Conservation (phyloP, 176 grass and related monocot genomes). For the Phragmites australis region DNA sequence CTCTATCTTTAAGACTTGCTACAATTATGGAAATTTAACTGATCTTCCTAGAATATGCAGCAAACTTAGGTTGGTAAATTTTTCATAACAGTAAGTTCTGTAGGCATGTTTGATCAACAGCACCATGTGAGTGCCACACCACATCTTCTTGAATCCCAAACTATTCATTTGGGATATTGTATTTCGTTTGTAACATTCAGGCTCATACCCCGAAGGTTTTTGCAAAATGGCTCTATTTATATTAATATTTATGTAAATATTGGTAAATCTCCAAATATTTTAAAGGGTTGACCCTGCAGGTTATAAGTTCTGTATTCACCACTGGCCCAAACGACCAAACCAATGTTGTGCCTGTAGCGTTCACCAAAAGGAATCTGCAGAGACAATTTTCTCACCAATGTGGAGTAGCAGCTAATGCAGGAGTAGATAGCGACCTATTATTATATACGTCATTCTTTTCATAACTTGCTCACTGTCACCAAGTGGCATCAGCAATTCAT, state of each 20-base stretch:
- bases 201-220: background rate
- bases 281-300: background rate
- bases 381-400: background rate
- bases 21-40: constrained; percentile 16
- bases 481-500: background rate
- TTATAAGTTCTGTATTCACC: background rate
- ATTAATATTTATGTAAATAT: background rate
- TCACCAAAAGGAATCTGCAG: background rate
- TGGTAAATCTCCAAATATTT: background rate
- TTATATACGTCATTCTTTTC: background rate
- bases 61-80: background rate
- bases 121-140: background rate
- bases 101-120: constrained; percentile 12
- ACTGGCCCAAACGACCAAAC: background rate
- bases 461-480: background rate
- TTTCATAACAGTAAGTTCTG: constrained; percentile 17
- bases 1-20: constrained; percentile 11
- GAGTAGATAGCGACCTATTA: background rate
- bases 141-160: background rate
- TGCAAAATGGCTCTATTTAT: background rate
- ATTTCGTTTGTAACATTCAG: background rate
- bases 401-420: background rate
- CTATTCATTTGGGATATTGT: background rate
- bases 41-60: background rate
- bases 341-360: background rate